Evolutionary conservation across 768 basidiomycete genomes (phyloP).

Genomic region (Mycena galopus): DNA sequence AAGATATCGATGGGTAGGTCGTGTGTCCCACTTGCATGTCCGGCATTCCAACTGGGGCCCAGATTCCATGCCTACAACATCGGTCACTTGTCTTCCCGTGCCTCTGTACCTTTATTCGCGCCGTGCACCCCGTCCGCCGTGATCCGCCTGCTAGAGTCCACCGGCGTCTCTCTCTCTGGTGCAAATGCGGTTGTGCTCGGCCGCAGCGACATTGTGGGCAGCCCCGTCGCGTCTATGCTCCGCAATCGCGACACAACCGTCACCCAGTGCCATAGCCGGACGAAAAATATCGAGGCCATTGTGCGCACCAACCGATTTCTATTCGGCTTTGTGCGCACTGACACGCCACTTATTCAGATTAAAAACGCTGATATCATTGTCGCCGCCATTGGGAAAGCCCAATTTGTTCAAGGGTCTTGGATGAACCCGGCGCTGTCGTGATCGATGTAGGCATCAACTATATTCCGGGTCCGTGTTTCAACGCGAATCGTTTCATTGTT

Average conservation of each 20-base stretch:
- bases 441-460: conserved; percentile 99
- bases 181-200: conserved; percentile 93
- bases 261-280: conserved; percentile 96
- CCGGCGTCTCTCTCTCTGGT: conserved; percentile 83
- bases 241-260: conserved; percentile 94
- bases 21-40: conserved; percentile 8
- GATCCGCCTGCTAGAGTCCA: conserved; percentile 89
- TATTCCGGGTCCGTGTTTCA: conserved; percentile 73
- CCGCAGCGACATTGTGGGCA: conserved; percentile 97
- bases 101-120: conserved; percentile 88
- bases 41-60: conserved; percentile 8
- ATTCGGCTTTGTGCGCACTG: conserved; percentile 70
- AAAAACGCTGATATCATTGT: conserved; percentile 92
- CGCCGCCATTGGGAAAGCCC: conserved; percentile 95
- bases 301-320: conserved; percentile 59
- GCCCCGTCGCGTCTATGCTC: conserved; percentile 92
- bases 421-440: conserved; percentile 94
- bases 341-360: conserved; percentile 61
- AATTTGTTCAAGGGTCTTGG: conserved; percentile 94
- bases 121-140: conserved; percentile 97
- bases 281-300: conserved; percentile 83
- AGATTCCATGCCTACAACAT: conserved; percentile 99
- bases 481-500: not conserved
- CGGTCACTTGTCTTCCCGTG: conserved; percentile 92
- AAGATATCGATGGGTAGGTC: conserved; percentile 95